These are phyloP conservation scores for Trebouxiophyceae sp. DNA, from an alignment of 163 green algal species.

Conservation along the genomic window DNA sequence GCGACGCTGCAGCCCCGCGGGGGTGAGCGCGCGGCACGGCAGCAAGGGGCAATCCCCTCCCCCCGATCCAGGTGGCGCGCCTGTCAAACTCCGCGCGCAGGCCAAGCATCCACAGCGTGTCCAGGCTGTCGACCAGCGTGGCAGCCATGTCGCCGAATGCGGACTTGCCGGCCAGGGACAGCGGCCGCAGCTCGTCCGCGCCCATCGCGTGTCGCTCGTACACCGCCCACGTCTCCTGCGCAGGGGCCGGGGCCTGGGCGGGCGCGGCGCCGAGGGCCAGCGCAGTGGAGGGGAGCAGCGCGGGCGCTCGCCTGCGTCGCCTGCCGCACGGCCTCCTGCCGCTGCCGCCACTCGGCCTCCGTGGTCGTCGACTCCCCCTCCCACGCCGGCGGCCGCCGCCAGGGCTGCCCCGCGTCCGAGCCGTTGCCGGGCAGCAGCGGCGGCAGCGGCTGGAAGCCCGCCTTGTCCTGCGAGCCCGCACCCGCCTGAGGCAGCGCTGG, in stretches of 20 bases:
- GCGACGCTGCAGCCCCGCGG: neutral
- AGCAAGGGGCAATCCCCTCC: too few species aligned
- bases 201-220: conserved; percentile 24
- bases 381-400: neutral
- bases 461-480: neutral
- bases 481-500: neutral
- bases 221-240: conserved; percentile 12
- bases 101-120: conserved; percentile 50
- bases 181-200: conserved; percentile 67
- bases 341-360: neutral
- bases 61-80: too few species aligned
- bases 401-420: neutral
- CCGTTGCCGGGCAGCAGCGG: neutral
- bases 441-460: neutral
- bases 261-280: too few species aligned
- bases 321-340: neutral
- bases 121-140: conserved; percentile 41
- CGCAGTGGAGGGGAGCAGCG: too few species aligned
- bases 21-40: conserved; percentile 15
- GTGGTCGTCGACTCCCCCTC: neutral
- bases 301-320: neutral
- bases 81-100: conserved; percentile 35
- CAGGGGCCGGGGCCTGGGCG: too few species aligned
- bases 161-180: conserved; percentile 42
- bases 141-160: conserved; percentile 38